A percentile compares a stretch with the other conserved stretches of the same genome.
phyloP scores from a whole-genome alignment of 1,284 basidiomycete genomes.

The Schizophyllum commune region DNA sequence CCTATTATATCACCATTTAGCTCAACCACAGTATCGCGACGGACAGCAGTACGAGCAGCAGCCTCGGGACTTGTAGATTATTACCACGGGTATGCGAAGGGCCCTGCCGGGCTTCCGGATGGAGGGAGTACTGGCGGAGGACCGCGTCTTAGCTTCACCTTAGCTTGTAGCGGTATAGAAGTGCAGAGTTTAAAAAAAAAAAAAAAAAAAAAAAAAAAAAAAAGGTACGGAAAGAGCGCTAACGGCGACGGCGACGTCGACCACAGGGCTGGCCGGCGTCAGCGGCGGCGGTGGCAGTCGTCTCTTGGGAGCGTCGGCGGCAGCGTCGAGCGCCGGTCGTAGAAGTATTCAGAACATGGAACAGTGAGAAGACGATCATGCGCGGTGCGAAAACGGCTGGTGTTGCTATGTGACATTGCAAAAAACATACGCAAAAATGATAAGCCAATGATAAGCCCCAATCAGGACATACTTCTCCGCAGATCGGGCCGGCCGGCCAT shows the following conservation, averaged over 20 bases:
- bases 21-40: too few species aligned
- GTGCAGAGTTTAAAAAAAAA: too few species aligned
- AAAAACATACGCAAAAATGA: not conserved
- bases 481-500: not conserved
- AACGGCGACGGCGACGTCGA: not conserved
- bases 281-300: not conserved
- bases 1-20: too few species aligned
- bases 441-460: not conserved
- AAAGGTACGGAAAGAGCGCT: not conserved
- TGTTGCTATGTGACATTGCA: not conserved
- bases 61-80: too few species aligned
- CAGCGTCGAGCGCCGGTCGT: not conserved
- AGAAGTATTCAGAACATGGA: not conserved
- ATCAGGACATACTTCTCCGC: not conserved
- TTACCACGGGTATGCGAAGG: too few species aligned
- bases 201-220: not conserved
- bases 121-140: too few species aligned
- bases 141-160: too few species aligned
- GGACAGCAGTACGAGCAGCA: too few species aligned
- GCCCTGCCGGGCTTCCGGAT: too few species aligned
- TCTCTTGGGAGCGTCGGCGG: not conserved
- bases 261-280: not conserved
- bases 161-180: too few species aligned
- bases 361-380: not conserved
- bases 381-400: not conserved